These are phyloP conservation scores for Canariomyces notabilis DNA, from an alignment of 2,329 filamentous ascomycete species.

Conservation along the genomic window DNA sequence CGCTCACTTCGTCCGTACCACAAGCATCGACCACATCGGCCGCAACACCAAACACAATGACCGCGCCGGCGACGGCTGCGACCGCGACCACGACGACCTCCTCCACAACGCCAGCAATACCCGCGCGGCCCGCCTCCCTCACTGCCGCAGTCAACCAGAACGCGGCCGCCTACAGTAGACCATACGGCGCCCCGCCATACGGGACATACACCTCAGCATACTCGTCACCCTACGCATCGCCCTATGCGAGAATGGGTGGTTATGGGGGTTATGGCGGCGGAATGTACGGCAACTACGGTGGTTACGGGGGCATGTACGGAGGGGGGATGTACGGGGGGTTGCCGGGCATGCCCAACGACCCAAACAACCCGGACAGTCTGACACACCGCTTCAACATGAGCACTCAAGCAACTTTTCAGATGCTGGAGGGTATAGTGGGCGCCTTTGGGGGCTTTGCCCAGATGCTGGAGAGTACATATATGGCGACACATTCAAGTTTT, in stretches of 20 bases:
- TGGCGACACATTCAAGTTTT: conserved; percentile 98
- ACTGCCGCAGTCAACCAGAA: conserved; percentile 80
- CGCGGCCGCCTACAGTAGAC: conserved; percentile 70
- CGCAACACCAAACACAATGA: conserved; percentile 37
- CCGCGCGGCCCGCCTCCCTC: conserved; percentile 74
- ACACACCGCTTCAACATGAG: conserved; percentile 94
- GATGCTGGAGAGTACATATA: conserved; percentile 99
- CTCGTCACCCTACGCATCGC: conserved; percentile 20
- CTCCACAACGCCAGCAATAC: conserved; percentile 61
- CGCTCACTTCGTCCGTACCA: conserved; percentile 29
- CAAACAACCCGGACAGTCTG: conserved; percentile 86
- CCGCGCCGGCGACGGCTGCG: conserved; percentile 36
- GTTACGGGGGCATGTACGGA: conserved; percentile 45
- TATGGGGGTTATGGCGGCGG: conserved; percentile 25
- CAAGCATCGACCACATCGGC: conserved; percentile 37
- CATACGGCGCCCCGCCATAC: conserved; percentile 35
- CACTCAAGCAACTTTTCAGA: conserved; percentile 94
- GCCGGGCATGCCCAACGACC: conserved; percentile 48
- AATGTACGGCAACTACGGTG: conserved; percentile 28
- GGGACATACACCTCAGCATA: conserved; percentile 39
- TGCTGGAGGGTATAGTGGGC: conserved; percentile 94
- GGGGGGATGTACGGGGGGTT: conserved; percentile 41
- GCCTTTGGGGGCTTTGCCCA: conserved; percentile 97
- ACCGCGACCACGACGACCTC: conserved; percentile 40
- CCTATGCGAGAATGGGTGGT: conserved; percentile 34